Evolutionary conservation across 2,329 filamentous ascomycete species (phyloP), one percentile per base, ranked within the genome.

Genomic region (Talaromyces sp.): DNA sequence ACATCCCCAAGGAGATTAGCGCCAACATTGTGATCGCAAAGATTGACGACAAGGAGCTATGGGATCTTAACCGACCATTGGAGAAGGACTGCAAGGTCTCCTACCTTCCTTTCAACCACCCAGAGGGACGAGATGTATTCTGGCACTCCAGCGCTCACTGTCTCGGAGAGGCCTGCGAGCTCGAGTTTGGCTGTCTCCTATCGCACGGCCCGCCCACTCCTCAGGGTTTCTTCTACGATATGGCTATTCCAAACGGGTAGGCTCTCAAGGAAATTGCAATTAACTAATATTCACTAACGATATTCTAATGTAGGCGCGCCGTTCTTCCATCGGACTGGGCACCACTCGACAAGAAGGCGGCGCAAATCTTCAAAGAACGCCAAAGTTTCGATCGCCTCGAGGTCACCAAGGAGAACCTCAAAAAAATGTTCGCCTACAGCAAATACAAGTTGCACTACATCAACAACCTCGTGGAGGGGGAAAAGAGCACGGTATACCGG

Each of bases 371-470:
- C 78, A 97, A 97, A 83, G 93, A 97, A 79, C 96, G 96, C 83
- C 93, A 98, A 79, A 88, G 88, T 58, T 98, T 98, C 75, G 90
- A 97, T 81, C 88, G 95, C 64, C 82, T 98, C 55, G 89, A 89
- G 67, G 85, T 97, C 73, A 90, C 90, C 67, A 98, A 98, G 80
- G 90, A 93, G 61, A 88, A 98, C 68, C 84, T 98, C 58, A 85
- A 95, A 59, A 92, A 96, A 75, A 96, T 98, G 91, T 98, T 98
- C 82, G 86, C 88, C 70, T 96, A 96, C 83, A 97, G 96, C 84
- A 95, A 95, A 76, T 98, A 96, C 83, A 98, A 99, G 85, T 88
- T 96, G 75, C 91, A 97, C 77, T 96, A 98, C 77, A 98, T 99
- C 80, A 89, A 92, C 70, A 90, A 92, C 81, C 92, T 96, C 78